Evolutionary conservation across 371 early-diverging fungal genomes (phyloP).

Genomic region (Apophysomyces ossiformis): DNA sequence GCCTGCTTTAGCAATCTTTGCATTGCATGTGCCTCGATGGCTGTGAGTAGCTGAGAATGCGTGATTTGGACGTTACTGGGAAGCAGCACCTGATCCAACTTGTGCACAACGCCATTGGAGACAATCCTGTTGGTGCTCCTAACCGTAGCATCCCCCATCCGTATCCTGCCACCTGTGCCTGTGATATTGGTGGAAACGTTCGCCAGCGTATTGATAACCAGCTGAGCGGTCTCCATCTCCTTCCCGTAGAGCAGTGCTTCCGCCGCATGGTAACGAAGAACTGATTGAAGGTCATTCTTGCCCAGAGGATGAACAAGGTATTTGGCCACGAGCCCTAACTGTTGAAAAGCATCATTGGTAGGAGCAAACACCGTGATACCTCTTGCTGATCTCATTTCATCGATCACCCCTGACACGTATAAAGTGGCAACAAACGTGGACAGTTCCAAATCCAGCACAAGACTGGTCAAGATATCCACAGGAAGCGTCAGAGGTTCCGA

Average conservation of each 20-base stretch:
- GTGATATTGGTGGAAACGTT: conserved; percentile 11
- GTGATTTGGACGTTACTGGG: conserved; percentile 51
- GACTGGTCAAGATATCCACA: conserved; percentile 35
- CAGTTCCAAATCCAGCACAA: conserved; percentile 42
- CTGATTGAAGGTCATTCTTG: conserved; percentile 41
- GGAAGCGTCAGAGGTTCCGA: conserved; percentile 44
- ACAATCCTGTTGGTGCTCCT: conserved; percentile 43
- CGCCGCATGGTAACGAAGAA: conserved; percentile 47
- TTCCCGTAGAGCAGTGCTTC: conserved; percentile 44
- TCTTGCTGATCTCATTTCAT: conserved; percentile 40
- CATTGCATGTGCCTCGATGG: conserved; percentile 47
- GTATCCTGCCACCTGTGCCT: not conserved
- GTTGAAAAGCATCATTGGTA: conserved; percentile 52
- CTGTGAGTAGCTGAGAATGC: conserved; percentile 50
- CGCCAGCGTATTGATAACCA: conserved; percentile 42
- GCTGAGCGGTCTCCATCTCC: conserved; percentile 37
- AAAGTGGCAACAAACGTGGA: conserved; percentile 52
- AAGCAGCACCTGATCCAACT: conserved; percentile 50
- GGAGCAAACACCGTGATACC: conserved; percentile 66
- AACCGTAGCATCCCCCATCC: not conserved
- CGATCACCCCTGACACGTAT: conserved; percentile 39
- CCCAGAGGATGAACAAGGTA: conserved; percentile 56
- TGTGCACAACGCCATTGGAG: conserved; percentile 64
- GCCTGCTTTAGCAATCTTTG: conserved; percentile 45
- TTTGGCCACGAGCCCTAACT: conserved; percentile 53